These are phyloP conservation scores for Pseudogymnoascus sp. DNA, from an alignment of 2,329 filamentous ascomycete genomes.

Conservation along the genomic window DNA sequence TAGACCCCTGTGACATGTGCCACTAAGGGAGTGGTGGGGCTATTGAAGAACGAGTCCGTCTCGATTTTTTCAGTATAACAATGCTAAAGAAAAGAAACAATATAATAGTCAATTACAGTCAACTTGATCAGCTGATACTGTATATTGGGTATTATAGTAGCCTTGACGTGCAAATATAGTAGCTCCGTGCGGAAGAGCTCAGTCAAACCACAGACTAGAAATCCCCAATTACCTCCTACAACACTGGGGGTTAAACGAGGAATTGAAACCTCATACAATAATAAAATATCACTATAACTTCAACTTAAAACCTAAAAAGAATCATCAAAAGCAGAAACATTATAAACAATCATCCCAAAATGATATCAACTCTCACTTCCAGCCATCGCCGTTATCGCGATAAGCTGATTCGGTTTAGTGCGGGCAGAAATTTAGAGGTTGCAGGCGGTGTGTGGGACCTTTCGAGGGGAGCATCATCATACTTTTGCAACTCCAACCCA, in stretches of 20 bases:
- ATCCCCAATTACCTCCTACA: background rate
- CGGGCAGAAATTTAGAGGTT: constrained; percentile 11
- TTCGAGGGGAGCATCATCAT: constrained; percentile 1
- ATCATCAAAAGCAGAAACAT: too few relatives aligned
- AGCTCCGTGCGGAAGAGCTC: background rate
- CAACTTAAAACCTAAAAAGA: background rate
- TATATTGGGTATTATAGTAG: background rate
- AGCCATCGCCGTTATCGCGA: constrained; percentile 2
- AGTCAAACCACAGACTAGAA: background rate
- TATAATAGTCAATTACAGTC: background rate
- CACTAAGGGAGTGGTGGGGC: background rate
- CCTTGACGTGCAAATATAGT: background rate
- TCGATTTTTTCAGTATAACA: background rate
- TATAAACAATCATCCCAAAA: background rate
- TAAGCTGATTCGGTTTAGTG: constrained; percentile 9
- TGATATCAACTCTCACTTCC: background rate
- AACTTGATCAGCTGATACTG: background rate
- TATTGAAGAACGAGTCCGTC: background rate
- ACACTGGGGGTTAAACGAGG: background rate
- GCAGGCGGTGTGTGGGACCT: constrained; percentile 9
- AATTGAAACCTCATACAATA: background rate
- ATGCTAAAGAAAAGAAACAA: background rate
- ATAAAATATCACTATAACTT: too few relatives aligned
- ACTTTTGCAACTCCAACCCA: background rate
- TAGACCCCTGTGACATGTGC: background rate